Percentiles rank a stretch among this genome's conserved stretches.
These are phyloP conservation scores for Apiosordaria backusii DNA, from an alignment of 495 filamentous ascomycete species.

Conservation along the genomic window DNA sequence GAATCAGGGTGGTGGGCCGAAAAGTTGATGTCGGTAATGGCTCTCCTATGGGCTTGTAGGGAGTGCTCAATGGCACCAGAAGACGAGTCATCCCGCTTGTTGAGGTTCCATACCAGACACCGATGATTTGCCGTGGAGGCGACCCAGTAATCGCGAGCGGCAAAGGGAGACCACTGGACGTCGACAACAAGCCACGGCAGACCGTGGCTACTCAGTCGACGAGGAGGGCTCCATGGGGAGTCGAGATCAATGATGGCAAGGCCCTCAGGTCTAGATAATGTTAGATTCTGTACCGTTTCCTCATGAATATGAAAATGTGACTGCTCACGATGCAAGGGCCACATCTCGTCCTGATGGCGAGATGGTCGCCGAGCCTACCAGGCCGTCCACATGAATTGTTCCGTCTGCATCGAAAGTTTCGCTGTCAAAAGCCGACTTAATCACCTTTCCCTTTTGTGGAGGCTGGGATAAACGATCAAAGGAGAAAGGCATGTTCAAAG, in stretches of 20 bases:
- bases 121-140: conserved; percentile 93
- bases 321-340: conserved; percentile 75
- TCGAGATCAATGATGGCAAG: conserved; percentile 93
- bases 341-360: conserved; percentile 91
- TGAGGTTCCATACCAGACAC: conserved; percentile 91
- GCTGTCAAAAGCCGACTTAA: conserved; percentile 74
- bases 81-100: conserved; percentile 65
- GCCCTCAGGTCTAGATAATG: conserved; percentile 58
- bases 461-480: conserved; percentile 40
- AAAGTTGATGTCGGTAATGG: conserved; percentile 97
- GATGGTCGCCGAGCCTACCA: conserved; percentile 64
- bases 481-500: conserved; percentile 38
- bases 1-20: conserved; percentile 87
- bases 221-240: conserved; percentile 82
- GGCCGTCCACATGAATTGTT: conserved; percentile 73
- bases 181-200: conserved; percentile 96
- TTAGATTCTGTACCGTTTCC: not conserved
- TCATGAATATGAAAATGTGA: not conserved
- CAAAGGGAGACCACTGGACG: conserved; percentile 96
- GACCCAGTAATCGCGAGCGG: conserved; percentile 85
- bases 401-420: conserved; percentile 83
- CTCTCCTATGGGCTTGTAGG: conserved; percentile 82
- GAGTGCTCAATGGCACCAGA: conserved; percentile 76
- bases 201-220: conserved; percentile 74
- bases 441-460: conserved; percentile 46